Conservation (phyloP, 768 basidiomycete genomes). For the Boletus patriciae region DNA sequence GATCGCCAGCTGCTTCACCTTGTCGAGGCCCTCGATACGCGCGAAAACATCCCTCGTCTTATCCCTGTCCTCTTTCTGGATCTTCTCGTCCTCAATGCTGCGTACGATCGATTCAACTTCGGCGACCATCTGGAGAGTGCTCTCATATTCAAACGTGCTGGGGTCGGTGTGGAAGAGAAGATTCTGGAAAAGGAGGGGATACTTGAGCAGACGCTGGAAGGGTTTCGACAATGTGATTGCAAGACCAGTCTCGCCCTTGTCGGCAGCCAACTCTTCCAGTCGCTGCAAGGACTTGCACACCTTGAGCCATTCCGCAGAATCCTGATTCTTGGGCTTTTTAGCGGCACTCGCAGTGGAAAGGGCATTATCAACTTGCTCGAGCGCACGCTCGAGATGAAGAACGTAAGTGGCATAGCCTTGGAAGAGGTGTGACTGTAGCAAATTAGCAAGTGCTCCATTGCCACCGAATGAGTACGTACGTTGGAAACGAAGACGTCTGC, state of each 20-base stretch:
- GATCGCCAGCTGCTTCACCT: conserved; percentile 86
- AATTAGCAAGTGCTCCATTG: conserved; percentile 18
- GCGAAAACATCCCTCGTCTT: conserved; percentile 94
- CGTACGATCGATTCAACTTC: conserved; percentile 96
- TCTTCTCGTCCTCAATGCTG: conserved; percentile 97
- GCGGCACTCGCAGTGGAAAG: conserved; percentile 58
- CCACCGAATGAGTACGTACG: conserved; percentile 50
- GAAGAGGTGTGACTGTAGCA: conserved; percentile 81
- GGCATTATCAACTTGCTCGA: conserved; percentile 83
- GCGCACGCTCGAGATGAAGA: conserved; percentile 87
- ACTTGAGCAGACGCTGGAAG: conserved; percentile 94
- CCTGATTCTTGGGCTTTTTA: conserved; percentile 82
- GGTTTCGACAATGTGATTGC: conserved; percentile 96
- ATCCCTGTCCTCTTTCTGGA: conserved; percentile 93
- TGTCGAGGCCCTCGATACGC: conserved; percentile 93
- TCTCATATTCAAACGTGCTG: conserved; percentile 96
- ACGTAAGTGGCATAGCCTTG: conserved; percentile 94
- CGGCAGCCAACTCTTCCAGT: conserved; percentile 76
- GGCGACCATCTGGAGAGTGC: conserved; percentile 92
- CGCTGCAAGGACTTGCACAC: conserved; percentile 71
- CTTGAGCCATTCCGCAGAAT: conserved; percentile 74
- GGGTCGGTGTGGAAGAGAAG: conserved; percentile 96
- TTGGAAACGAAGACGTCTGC: conserved; percentile 96
- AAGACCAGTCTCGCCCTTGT: conserved; percentile 91
- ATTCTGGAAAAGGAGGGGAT: conserved; percentile 97